Percentiles rank a stretch among this genome's conserved stretches.
Evolutionary conservation across 2,329 filamentous ascomycete genomes (phyloP).

Genomic region (Fusarium hostae): DNA sequence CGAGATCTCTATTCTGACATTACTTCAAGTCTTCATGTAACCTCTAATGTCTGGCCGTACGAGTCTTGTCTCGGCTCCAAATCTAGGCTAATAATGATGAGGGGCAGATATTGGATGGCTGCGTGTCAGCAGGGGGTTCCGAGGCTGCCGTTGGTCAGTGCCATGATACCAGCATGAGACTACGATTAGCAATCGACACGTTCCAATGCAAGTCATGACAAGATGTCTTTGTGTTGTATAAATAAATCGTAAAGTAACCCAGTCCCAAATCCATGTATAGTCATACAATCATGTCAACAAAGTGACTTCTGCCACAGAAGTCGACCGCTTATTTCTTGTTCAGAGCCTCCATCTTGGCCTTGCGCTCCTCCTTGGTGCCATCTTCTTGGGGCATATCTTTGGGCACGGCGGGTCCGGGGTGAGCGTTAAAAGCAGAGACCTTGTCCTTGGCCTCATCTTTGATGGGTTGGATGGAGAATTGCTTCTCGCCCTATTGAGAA

Average conservation of each 20-base stretch:
- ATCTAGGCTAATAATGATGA: background rate
- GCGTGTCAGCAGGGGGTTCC: slow-evolving; percentile 27
- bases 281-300: slow-evolving; percentile 37
- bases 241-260: slow-evolving; percentile 16
- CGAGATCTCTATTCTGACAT: background rate
- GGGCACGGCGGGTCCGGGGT: slow-evolving; percentile 68
- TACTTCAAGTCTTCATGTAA: background rate
- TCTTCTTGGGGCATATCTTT: slow-evolving; percentile 65
- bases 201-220: background rate
- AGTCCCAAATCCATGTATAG: slow-evolving; percentile 21
- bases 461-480: slow-evolving; percentile 59
- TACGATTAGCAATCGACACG: background rate
- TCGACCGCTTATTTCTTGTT: slow-evolving; percentile 61
- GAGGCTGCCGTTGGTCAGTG: slow-evolving; percentile 26
- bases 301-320: background rate
- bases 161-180: slow-evolving; percentile 29
- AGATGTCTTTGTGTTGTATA: slow-evolving; percentile 18
- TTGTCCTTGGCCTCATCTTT: slow-evolving; percentile 57
- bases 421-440: slow-evolving; percentile 63
- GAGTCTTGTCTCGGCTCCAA: slow-evolving; percentile 11
- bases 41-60: background rate
- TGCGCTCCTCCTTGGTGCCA: slow-evolving; percentile 75
- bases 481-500: slow-evolving; percentile 53
- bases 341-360: slow-evolving; percentile 71
- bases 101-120: slow-evolving; percentile 17